A percentile compares a stretch with the other conserved stretches of the same genome.
Evolutionary conservation across 2,329 filamentous ascomycete species (phyloP).

Genomic region (Dactylellina drechsleri): DNA sequence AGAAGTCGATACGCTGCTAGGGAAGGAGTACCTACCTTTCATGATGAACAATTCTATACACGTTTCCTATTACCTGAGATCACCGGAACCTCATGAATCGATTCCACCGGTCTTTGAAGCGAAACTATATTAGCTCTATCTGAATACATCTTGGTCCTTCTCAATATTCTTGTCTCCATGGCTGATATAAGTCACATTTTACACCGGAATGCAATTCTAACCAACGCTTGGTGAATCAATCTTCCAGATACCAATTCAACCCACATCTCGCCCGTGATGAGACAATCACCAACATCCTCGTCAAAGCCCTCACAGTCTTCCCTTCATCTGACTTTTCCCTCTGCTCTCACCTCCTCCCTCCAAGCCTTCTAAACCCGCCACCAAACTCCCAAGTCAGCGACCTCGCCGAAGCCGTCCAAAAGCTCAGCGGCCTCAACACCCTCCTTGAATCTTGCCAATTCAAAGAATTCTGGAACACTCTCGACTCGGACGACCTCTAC

Average conservation of each 20-base stretch:
- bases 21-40: slow-evolving; percentile 47
- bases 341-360: slow-evolving; percentile 90
- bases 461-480: slow-evolving; percentile 87
- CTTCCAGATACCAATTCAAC: slow-evolving; percentile 94
- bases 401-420: slow-evolving; percentile 88
- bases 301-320: slow-evolving; percentile 97
- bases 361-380: slow-evolving; percentile 73
- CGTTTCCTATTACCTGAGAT: slow-evolving; percentile 99
- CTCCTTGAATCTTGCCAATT: slow-evolving; percentile 93
- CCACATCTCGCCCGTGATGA: slow-evolving; percentile 96
- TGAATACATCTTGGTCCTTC: slow-evolving; percentile 65
- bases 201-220: slow-evolving; percentile 1
- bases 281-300: slow-evolving; percentile 97
- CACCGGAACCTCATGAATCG: slow-evolving; percentile 73
- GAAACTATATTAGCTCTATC: slow-evolving; percentile 74
- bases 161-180: slow-evolving; percentile 14
- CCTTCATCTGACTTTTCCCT: slow-evolving; percentile 95
- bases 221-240: slow-evolving; percentile 26
- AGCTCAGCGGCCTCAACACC: slow-evolving; percentile 83
- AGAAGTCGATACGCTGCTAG: too few relatives aligned
- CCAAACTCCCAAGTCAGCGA: slow-evolving; percentile 70
- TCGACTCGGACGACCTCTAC: slow-evolving; percentile 94
- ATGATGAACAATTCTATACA: slow-evolving; percentile 80
- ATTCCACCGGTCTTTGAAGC: slow-evolving; percentile 59
- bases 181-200: not conserved